Evolutionary conservation across 306 rosid species (phyloP).

Genomic region (Glycyrrhiza uralensis): DNA sequence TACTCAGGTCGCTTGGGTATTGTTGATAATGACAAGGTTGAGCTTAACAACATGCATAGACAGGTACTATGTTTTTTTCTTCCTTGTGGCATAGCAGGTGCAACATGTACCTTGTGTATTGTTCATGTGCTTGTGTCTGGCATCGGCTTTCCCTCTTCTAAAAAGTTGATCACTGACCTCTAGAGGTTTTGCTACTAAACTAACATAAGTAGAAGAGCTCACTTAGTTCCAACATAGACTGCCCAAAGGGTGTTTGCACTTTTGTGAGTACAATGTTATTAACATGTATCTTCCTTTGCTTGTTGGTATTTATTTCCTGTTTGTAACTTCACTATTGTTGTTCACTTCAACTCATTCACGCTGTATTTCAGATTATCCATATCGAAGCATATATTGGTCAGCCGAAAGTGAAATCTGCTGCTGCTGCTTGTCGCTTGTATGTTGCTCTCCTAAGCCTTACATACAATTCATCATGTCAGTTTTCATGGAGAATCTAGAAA

Average conservation of each 20-base stretch:
- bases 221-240: no score
- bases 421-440: conserved; percentile 75
- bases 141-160: not conserved
- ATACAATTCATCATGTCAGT: not conserved
- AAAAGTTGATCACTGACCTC: no score
- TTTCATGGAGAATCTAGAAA: not conserved
- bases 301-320: not conserved
- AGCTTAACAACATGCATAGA: conserved; percentile 94
- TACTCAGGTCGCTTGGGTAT: conserved; percentile 74
- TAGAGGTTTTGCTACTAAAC: no score
- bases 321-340: not conserved
- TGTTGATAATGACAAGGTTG: conserved; percentile 91
- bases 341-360: not conserved
- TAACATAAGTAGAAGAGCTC: no score
- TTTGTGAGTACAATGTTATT: not conserved
- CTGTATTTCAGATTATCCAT: conserved; percentile 66
- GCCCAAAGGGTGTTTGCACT: conserved; percentile 1
- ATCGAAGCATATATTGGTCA: conserved; percentile 83
- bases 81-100: not conserved
- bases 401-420: conserved; percentile 92
- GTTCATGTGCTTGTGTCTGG: not conserved
- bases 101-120: not conserved
- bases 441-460: conserved; percentile 21
- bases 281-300: not conserved
- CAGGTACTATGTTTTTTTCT: conserved; percentile 46